Base-by-base conservation (phyloP, 108 stramenopile genomes). In the Skeletonema marinoi region DNA sequence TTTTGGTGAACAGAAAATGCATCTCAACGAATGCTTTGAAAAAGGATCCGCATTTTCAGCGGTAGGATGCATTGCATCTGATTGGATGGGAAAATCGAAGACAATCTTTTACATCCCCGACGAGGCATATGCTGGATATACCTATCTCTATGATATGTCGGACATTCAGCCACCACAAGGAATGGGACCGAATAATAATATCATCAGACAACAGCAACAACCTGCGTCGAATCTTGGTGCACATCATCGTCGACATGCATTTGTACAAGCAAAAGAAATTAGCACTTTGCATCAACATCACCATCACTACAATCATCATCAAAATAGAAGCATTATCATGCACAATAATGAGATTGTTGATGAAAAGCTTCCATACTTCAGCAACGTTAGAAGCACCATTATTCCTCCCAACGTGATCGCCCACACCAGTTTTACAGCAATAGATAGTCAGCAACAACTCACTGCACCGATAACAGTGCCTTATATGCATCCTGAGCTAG, bases 61-160 rank as follows among this genome's bases (percentile, higher is more conserved):
- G 19, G 17, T 71, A 21, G 44, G 58, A 56, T 82, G 82, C 61
- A 77, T 82, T 60, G 65, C 51, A 41, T 51, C 75, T 16, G 82
- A 73, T 51, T 82, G 74, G 71, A 64, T 60, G n/a, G 17, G 68
- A 2, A 82, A 77, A 32, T 51, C 75, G 10, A 65, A 67, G 58
- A 82, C 82, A 35, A 82, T 73, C 42, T 82, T 82, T 73, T 82
- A 82, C 75, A 82, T 82, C 51, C 82, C 82, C 25, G 67, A 67
- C 3, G 71, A 82, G 25, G 32, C 46, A 9, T 77, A 77, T 77
- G 71, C 75, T 17, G 82, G 82, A 56, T 82, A 82, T 68, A 63
- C 82, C 21, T 82, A 82, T 59, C 75, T 82, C 16, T 77, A 32
- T 19, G 63, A 78, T 35, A 38, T 62, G 35, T 17, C 19, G 11